Conservation (phyloP, 75 land plant genomes). For the Cunninghamia lanceolata region DNA sequence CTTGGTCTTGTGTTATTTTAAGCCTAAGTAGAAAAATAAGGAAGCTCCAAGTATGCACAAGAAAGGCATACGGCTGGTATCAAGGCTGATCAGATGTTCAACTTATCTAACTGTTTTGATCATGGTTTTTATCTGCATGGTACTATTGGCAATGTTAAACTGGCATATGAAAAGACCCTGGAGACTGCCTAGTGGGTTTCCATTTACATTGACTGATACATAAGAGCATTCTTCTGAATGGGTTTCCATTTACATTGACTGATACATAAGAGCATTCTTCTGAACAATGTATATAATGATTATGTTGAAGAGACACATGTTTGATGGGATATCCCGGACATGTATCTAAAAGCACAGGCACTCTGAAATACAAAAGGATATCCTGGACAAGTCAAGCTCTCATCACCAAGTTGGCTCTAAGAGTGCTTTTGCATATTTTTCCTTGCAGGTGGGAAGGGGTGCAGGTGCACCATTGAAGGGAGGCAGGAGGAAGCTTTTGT, state of each 20-base stretch:
- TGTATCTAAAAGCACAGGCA: neutral
- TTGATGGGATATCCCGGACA: neutral
- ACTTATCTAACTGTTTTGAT: neutral
- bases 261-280: neutral
- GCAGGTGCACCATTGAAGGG: too few relatives aligned
- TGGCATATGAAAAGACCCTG: neutral
- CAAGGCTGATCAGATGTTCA: neutral
- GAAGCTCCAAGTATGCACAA: neutral
- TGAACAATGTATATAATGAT: neutral
- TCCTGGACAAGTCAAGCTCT: neutral
- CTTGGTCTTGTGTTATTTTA: neutral
- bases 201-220: neutral
- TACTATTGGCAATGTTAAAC: neutral
- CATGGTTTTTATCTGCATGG: neutral
- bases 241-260: neutral
- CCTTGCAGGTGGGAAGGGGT: too few relatives aligned
- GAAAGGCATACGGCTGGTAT: neutral
- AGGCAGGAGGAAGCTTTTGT: too few relatives aligned
- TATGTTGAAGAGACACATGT: neutral
- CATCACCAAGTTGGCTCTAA: too few relatives aligned
- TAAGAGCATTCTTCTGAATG: neutral
- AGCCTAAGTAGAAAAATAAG: neutral
- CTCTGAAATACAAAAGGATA: neutral
- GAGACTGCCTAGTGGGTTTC: neutral
- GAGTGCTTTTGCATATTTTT: too few relatives aligned